phyloP scores from a whole-genome alignment of 176 grass and related monocot genomes.

The Avena sativa region DNA sequence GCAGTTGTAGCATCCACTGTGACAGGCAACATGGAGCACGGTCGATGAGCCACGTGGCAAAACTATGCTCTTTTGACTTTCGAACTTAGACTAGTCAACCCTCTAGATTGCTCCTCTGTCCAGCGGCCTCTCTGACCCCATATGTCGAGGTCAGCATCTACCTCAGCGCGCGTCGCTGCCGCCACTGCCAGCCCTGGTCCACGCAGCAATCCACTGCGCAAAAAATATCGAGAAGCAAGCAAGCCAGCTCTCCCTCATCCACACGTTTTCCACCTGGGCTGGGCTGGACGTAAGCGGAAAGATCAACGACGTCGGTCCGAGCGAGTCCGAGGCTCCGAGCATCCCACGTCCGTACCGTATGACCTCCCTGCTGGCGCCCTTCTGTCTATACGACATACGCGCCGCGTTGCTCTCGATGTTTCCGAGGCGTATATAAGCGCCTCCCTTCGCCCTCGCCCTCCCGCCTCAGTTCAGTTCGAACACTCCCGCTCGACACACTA shows the following conservation, averaged over 20 bases:
- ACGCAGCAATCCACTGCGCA: background rate
- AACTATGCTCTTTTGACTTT: constrained; percentile 11
- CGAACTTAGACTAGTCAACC: background rate
- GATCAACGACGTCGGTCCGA: background rate
- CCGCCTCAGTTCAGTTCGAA: constrained; percentile 18
- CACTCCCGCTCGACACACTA: background rate
- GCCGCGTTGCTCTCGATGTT: constrained; percentile 41
- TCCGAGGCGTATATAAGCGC: constrained; percentile 31
- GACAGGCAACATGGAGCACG: no score
- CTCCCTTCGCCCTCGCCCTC: constrained; percentile 6
- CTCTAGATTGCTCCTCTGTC: background rate
- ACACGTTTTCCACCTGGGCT: constrained; percentile 48
- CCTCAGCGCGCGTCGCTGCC: background rate
- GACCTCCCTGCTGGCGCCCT: constrained; percentile 29
- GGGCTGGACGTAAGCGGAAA: background rate
- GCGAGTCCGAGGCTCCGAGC: background rate
- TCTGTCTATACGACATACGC: background rate
- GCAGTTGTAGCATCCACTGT: no score
- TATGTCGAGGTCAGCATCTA: background rate
- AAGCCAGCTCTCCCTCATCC: background rate
- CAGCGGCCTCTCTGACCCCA: background rate
- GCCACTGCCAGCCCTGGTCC: background rate
- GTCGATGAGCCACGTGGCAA: no score
- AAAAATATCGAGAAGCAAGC: constrained; percentile 9
- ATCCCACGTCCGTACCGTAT: background rate